Base-by-base conservation (phyloP, 352 stramenopile genomes). In the Globisporangium lucens region DNA sequence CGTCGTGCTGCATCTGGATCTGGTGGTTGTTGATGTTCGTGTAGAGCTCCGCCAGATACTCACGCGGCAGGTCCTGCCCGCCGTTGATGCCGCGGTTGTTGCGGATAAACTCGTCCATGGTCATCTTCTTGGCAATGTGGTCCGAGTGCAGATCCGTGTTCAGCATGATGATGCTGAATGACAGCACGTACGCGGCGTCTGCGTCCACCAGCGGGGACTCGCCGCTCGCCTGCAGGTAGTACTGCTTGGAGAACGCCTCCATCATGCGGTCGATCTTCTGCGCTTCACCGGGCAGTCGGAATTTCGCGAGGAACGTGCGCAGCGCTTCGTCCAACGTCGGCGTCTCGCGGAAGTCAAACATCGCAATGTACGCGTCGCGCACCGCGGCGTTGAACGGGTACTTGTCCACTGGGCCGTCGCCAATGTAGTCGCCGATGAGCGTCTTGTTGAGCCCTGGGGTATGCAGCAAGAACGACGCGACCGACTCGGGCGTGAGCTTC, bases 161-260 rank as follows among this genome's bases (percentile, higher is more conserved):
- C 27, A 99, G 82, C 96, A 99, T 99, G 60, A 99, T 99, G 68
- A 99, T 98, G 52, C 97, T 97, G 83, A 99, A 99, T 10, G 96
- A 92, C 35, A 99, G 76, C 27, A 99, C 87, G 65, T 98, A 99
- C 3, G 95, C 97, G 30, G 96, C 91, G 72, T 99, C 97, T 10
- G 86, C 95, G 33, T 93, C 80, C 22, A 89, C 74, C 29, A 95
- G 67, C n/a, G 84, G 77, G 2, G 79, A 71, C 1, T 74, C 79
- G 56, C 87, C 73, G 24, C 74, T 79, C 69, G 83, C 82, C 73
- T 97, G 82, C 8, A 83, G 56, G 65, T 97, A 97, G 30, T 97
- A 94, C 69, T 97, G 86, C 69, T 94, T 95, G 0, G 96, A 97
- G 75, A 99, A 99, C 1, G 85, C 85, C 68, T 99, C 95, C 95